Conservation (phyloP, 1,284 basidiomycete species). For the Xanthoconium separans region DNA sequence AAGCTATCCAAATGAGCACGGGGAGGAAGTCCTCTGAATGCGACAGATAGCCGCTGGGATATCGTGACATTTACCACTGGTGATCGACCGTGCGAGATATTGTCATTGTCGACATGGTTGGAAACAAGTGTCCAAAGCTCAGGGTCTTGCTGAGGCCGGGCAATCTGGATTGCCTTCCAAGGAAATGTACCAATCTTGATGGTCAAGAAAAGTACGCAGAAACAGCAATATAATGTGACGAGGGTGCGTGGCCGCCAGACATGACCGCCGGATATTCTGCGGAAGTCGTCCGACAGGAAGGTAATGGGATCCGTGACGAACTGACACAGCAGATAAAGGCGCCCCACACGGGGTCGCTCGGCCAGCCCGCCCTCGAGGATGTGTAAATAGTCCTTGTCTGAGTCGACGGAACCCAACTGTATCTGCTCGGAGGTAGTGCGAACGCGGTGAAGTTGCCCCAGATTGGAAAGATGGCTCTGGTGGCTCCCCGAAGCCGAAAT, state of each 20-base stretch:
- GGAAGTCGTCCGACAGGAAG: slow-evolving; percentile 26
- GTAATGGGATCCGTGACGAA: slow-evolving; percentile 22
- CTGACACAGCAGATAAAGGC: slow-evolving; percentile 16
- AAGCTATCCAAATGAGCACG: slow-evolving; percentile 29
- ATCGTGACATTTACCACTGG: slow-evolving; percentile 26
- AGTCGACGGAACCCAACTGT: slow-evolving; percentile 6
- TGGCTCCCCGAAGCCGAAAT: slow-evolving; percentile 41
- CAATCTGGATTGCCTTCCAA: slow-evolving; percentile 1
- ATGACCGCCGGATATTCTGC: slow-evolving; percentile 19
- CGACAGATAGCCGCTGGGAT: slow-evolving; percentile 21
- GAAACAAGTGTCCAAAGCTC: not conserved
- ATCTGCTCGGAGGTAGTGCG: slow-evolving; percentile 29
- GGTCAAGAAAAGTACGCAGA: slow-evolving; percentile 42
- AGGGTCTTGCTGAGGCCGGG: not conserved
- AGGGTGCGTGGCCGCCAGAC: slow-evolving; percentile 36
- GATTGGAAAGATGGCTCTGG: slow-evolving; percentile 45
- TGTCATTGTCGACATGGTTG: not conserved
- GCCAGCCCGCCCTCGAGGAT: slow-evolving; percentile 20
- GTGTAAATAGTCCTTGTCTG: slow-evolving; percentile 14
- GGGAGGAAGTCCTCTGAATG: slow-evolving; percentile 19
- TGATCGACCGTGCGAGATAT: not conserved
- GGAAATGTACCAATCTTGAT: slow-evolving; percentile 13
- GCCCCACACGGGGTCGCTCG: slow-evolving; percentile 19
- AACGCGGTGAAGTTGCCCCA: slow-evolving; percentile 43
- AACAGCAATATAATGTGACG: slow-evolving; percentile 40